A percentile compares a stretch with the other conserved stretches of the same genome.
Evolutionary conservation across 2,329 filamentous ascomycete genomes (phyloP).

Genomic region (Microcyclosporella mali): DNA sequence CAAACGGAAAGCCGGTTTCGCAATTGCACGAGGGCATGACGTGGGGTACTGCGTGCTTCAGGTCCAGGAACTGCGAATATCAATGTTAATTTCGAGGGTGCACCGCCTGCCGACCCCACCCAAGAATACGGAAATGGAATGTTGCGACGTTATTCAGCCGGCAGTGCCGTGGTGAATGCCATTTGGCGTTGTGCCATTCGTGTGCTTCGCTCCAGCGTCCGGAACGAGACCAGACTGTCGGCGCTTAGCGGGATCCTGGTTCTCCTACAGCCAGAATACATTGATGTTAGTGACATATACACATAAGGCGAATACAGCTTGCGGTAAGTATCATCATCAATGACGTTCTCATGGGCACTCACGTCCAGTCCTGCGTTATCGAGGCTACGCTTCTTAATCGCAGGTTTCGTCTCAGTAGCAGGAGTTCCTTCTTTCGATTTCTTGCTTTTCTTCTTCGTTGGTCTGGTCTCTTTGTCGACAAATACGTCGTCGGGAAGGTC

Average conservation of each 20-base stretch:
- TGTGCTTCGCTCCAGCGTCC: slow-evolving; percentile 4
- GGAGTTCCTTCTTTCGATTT: slow-evolving; percentile 30
- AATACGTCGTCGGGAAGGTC: slow-evolving; percentile 89
- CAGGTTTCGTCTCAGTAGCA: slow-evolving; percentile 10
- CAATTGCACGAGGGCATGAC: too few relatives aligned
- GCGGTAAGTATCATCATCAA: slow-evolving; percentile 1
- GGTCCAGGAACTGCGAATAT: too few relatives aligned
- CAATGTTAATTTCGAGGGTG: too few relatives aligned
- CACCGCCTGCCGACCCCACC: too few relatives aligned
- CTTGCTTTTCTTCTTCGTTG: slow-evolving; percentile 39
- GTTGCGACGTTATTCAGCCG: slow-evolving; percentile 8
- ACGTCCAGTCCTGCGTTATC: slow-evolving; percentile 43
- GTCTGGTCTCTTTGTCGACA: slow-evolving; percentile 60
- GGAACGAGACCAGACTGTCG: slow-evolving; percentile 21
- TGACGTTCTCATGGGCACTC: slow-evolving; percentile 26
- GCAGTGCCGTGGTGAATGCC: too few relatives aligned
- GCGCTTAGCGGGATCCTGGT: slow-evolving; percentile 31
- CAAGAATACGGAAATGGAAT: too few relatives aligned
- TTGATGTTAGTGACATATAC: background rate
- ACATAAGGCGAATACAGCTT: slow-evolving; percentile 2
- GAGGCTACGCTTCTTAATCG: slow-evolving; percentile 40
- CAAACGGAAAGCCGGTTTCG: too few relatives aligned
- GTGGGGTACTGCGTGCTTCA: too few relatives aligned
- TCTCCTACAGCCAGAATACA: slow-evolving; percentile 19
- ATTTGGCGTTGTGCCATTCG: slow-evolving; percentile 14